phyloP scores from a whole-genome alignment of 768 basidiomycete genomes.

The Strobilomyces echinocephalus region DNA sequence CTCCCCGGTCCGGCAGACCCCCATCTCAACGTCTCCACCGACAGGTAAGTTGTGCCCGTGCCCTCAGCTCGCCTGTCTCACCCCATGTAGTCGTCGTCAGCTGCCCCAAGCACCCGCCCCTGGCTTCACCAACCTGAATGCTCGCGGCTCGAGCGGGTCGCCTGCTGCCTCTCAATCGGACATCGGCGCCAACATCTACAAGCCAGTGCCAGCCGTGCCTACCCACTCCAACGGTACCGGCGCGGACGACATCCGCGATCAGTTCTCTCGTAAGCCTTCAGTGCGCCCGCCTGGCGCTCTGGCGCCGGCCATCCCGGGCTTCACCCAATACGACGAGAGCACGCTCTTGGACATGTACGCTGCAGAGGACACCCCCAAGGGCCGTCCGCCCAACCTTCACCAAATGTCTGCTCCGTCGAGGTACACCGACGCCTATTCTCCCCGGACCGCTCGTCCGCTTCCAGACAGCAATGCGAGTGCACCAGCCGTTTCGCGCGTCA shows the following conservation, averaged over 20 bases:
- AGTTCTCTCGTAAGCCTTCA: slow-evolving; percentile 18
- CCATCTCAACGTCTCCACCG: slow-evolving; percentile 11
- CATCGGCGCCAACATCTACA: slow-evolving; percentile 21
- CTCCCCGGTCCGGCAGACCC: slow-evolving; percentile 15
- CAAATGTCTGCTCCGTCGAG: slow-evolving; percentile 19
- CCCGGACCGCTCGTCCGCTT: slow-evolving; percentile 7
- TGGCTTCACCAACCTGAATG: not conserved
- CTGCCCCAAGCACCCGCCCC: slow-evolving; percentile 24
- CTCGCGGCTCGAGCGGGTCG: slow-evolving; percentile 24
- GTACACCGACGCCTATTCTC: slow-evolving; percentile 16
- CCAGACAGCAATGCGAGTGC: slow-evolving; percentile 10
- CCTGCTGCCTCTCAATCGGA: slow-evolving; percentile 17
- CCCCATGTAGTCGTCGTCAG: slow-evolving; percentile 25
- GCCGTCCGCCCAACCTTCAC: slow-evolving; percentile 19
- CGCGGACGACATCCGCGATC: slow-evolving; percentile 21
- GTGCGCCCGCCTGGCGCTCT: slow-evolving; percentile 28
- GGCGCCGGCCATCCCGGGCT: slow-evolving; percentile 26
- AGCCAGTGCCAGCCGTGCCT: slow-evolving; percentile 30
- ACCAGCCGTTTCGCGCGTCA: slow-evolving; percentile 14
- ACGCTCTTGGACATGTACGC: slow-evolving; percentile 22
- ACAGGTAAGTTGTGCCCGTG: slow-evolving; percentile 21
- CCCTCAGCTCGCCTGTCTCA: not conserved
- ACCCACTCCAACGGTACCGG: slow-evolving; percentile 8
- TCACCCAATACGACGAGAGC: slow-evolving; percentile 21
- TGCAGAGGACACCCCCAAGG: slow-evolving; percentile 13